These are phyloP conservation scores for Arthromyces matolae DNA, from an alignment of 768 basidiomycete genomes.

Conservation along the genomic window DNA sequence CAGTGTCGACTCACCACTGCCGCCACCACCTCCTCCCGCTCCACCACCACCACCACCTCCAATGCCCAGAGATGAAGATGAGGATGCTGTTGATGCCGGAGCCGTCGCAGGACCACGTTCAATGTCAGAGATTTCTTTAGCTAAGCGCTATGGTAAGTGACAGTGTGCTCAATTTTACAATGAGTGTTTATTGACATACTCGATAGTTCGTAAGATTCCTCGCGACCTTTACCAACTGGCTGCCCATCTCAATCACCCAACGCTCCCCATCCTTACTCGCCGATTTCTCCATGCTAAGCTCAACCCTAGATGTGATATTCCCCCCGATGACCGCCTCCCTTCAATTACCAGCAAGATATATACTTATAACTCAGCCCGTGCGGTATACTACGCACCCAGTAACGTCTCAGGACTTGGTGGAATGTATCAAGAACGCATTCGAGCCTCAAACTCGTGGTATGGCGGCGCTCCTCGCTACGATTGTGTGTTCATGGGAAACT, in stretches of 20 bases:
- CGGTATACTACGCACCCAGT: constrained; percentile 25
- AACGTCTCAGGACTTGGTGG: constrained; percentile 19
- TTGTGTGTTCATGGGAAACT: constrained; percentile 23
- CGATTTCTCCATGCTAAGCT: constrained; percentile 25
- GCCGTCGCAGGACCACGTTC: neutral
- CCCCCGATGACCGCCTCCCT: constrained; percentile 10
- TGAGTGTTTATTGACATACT: neutral
- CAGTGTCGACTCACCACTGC: neutral
- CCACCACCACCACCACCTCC: neutral
- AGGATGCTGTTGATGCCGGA: neutral
- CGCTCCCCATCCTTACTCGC: constrained; percentile 19
- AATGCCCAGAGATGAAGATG: neutral
- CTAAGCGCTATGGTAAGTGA: constrained; percentile 5
- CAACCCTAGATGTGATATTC: constrained; percentile 11
- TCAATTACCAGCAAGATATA: constrained; percentile 16
- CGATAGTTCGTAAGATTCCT: neutral
- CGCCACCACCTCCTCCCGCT: neutral
- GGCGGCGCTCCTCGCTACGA: constrained; percentile 22
- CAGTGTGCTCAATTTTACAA: constrained; percentile 2
- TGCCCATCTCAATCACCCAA: constrained; percentile 14
- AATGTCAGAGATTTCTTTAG: neutral
- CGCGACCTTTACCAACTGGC: constrained; percentile 12
- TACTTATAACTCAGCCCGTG: no score
- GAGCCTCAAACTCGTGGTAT: constrained; percentile 24
- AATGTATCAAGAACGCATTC: constrained; percentile 24